These are phyloP conservation scores for Mortierella sp. DNA, from an alignment of 371 early-diverging fungal genomes.

Conservation along the genomic window DNA sequence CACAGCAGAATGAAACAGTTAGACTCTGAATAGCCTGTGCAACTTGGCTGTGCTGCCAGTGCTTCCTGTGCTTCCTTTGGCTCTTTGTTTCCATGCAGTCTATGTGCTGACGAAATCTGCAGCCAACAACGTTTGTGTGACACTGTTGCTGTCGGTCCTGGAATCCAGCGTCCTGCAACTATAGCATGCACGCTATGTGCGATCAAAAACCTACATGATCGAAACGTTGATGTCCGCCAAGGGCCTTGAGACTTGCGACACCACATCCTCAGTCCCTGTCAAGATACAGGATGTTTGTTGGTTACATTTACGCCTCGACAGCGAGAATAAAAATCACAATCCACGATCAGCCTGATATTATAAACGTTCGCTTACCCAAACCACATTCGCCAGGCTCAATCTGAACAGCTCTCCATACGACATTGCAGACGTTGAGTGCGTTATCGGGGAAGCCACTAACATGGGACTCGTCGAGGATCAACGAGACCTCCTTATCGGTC, in stretches of 20 bases:
- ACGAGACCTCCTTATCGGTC: constrained; percentile 49
- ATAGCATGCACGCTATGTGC: too few relatives aligned
- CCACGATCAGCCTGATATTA: too few relatives aligned
- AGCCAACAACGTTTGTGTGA: constrained; percentile 11
- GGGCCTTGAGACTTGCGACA: constrained; percentile 44
- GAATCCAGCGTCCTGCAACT: too few relatives aligned
- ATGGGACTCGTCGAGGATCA: constrained; percentile 47
- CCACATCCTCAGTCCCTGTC: constrained; percentile 41
- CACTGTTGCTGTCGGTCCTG: constrained; percentile 9
- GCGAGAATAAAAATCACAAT: background rate
- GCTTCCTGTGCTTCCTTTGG: too few relatives aligned
- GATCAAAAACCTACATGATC: constrained; percentile 54
- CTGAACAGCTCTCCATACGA: constrained; percentile 49
- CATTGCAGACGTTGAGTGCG: constrained; percentile 34
- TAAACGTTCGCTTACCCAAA: constrained; percentile 30
- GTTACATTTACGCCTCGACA: too few relatives aligned
- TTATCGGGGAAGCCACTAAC: constrained; percentile 39
- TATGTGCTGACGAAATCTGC: too few relatives aligned
- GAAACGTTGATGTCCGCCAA: constrained; percentile 52
- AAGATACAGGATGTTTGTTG: background rate
- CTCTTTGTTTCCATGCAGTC: too few relatives aligned
- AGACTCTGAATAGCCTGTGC: too few relatives aligned
- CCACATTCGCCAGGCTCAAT: constrained; percentile 54
- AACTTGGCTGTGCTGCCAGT: too few relatives aligned
- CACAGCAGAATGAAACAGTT: too few relatives aligned